Conservation (phyloP, 169 alveolate genomes). For the Plasmodium sp. region DNA sequence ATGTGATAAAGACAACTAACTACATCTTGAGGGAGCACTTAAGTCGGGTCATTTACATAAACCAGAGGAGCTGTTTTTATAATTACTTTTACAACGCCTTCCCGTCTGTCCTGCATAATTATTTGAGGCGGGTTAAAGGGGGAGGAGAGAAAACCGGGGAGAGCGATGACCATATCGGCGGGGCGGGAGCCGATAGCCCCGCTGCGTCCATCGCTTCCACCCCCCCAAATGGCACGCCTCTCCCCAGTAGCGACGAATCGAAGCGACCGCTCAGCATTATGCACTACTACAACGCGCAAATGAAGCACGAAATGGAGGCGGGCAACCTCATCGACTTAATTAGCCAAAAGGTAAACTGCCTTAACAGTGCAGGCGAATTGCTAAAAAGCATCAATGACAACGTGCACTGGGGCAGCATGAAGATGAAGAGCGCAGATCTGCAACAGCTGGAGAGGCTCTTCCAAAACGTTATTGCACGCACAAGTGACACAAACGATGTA, state of each 20-base stretch:
- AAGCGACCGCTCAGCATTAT: background rate
- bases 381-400: constrained; percentile 24
- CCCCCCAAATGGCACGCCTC: background rate
- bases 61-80: constrained; percentile 18
- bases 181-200: background rate
- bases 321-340: background rate
- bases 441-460: background rate
- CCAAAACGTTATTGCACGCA: constrained; percentile 10
- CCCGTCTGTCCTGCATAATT: constrained; percentile 47
- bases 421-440: background rate
- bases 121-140: constrained; percentile 6
- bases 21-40: constrained; percentile 64
- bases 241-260: background rate
- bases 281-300: constrained; percentile 40
- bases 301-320: constrained; percentile 3
- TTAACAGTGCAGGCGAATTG: constrained; percentile 5
- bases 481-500: constrained; percentile 47
- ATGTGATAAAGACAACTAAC: constrained; percentile 46
- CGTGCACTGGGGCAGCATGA: background rate
- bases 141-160: background rate
- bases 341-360: constrained; percentile 4
- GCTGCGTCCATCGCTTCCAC: background rate
- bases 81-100: constrained; percentile 45
- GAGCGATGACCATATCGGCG: background rate
- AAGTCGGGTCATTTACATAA: constrained; percentile 25